Evolutionary conservation across 2,329 filamentous ascomycete species (phyloP).

Genomic region (Lasiodiplodia citricola): DNA sequence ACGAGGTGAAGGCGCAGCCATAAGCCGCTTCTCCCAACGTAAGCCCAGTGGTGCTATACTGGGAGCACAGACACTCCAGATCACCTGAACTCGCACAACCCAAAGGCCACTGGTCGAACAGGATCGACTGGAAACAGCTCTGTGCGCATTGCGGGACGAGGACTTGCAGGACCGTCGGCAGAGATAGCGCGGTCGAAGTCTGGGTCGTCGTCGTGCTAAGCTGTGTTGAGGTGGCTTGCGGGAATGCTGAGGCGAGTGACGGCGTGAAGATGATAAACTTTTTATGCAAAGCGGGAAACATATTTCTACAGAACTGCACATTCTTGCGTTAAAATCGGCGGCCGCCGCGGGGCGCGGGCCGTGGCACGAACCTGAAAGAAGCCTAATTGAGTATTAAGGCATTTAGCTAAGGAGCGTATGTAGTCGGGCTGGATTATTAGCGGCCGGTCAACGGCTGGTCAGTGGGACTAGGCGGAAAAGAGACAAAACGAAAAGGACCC

Average conservation of each 20-base stretch:
- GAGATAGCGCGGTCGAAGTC: slow-evolving; percentile 47
- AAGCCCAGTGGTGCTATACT: slow-evolving; percentile 43
- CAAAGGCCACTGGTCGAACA: slow-evolving; percentile 41
- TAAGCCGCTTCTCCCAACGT: slow-evolving; percentile 46
- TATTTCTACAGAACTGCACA: slow-evolving; percentile 32
- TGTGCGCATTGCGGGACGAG: slow-evolving; percentile 60
- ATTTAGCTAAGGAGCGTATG: slow-evolving; percentile 23
- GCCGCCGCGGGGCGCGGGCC: background rate
- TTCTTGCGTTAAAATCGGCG: background rate
- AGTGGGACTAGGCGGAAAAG: slow-evolving; percentile 7
- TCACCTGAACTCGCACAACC: slow-evolving; percentile 40
- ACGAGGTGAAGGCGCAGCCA: slow-evolving; percentile 42
- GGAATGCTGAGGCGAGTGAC: slow-evolving; percentile 19
- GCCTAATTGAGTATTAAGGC: slow-evolving; percentile 27
- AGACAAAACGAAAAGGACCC: slow-evolving; percentile 28
- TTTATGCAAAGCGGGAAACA: slow-evolving; percentile 31
- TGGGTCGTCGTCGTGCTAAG: background rate
- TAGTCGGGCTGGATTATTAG: slow-evolving; percentile 21
- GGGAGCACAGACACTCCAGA: slow-evolving; percentile 45
- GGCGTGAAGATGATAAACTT: slow-evolving; percentile 18
- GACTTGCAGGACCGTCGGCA: slow-evolving; percentile 53
- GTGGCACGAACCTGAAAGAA: slow-evolving; percentile 37
- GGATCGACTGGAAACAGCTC: slow-evolving; percentile 41
- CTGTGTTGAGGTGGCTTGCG: slow-evolving; percentile 5
- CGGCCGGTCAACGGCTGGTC: slow-evolving; percentile 41